A percentile compares a stretch with the other conserved stretches of the same genome.
Conservation (phyloP, 2,329 filamentous ascomycete species). For the Colletotrichum gigasporum region DNA sequence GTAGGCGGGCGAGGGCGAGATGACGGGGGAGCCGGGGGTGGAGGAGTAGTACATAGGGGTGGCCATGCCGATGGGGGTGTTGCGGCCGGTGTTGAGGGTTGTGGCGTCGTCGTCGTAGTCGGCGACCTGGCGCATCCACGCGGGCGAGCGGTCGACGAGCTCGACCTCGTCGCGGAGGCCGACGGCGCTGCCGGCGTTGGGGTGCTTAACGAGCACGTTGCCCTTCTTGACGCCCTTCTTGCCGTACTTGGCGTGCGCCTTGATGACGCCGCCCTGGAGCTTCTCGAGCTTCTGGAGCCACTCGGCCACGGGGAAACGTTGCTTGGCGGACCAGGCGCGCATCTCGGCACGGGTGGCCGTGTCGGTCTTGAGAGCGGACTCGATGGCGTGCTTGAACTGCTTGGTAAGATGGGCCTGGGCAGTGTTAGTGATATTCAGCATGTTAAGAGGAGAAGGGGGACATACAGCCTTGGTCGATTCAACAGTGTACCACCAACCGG, state of each 20-base stretch:
- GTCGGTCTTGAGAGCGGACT: conserved; percentile 66
- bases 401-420: conserved; percentile 63
- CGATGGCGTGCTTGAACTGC: conserved; percentile 72
- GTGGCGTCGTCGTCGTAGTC: conserved; percentile 30
- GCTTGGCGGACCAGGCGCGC: conserved; percentile 71
- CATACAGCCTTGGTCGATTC: conserved; percentile 66
- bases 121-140: conserved; percentile 30
- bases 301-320: conserved; percentile 73
- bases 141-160: conserved; percentile 29
- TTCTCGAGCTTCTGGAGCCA: conserved; percentile 73
- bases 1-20: conserved; percentile 21
- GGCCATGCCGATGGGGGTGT: conserved; percentile 26
- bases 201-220: conserved; percentile 30
- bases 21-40: conserved; percentile 26
- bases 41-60: conserved; percentile 20
- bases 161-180: conserved; percentile 28
- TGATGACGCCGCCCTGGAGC: conserved; percentile 68
- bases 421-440: background rate
- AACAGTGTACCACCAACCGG: conserved; percentile 77
- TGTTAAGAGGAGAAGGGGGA: rapidly evolving
- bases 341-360: conserved; percentile 66
- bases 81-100: conserved; percentile 27
- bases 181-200: conserved; percentile 11
- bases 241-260: conserved; percentile 48
- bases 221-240: conserved; percentile 29